Evolutionary conservation across 1,284 basidiomycete genomes (phyloP).

Genomic region (Acaromyces ingoldii): DNA sequence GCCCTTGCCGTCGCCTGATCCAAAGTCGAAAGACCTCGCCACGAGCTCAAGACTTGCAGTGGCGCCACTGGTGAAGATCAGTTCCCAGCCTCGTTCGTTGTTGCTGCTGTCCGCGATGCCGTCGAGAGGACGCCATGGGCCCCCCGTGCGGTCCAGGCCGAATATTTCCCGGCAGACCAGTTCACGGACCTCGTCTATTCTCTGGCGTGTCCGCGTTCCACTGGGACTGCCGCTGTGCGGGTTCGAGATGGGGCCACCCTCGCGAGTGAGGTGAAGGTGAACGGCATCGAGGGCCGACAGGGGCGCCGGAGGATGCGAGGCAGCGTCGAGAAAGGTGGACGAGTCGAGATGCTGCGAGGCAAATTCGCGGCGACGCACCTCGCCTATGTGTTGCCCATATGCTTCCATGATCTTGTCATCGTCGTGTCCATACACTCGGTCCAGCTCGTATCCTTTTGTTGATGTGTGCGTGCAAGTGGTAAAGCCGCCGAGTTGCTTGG

Average conservation of each 20-base stretch:
- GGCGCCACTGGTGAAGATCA: constrained; percentile 32
- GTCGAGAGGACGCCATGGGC: too few species aligned
- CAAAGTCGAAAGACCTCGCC: constrained; percentile 29
- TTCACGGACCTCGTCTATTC: background rate
- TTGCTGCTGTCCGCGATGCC: background rate
- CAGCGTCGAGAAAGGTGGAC: background rate
- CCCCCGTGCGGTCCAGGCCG: background rate
- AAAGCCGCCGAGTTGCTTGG: too few species aligned
- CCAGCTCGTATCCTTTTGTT: too few species aligned
- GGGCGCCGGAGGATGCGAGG: background rate
- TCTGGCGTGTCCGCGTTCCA: background rate
- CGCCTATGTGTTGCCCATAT: constrained; percentile 4
- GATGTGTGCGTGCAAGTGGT: too few species aligned
- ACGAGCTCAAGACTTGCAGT: constrained; percentile 31
- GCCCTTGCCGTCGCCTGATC: background rate
- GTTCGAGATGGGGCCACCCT: background rate
- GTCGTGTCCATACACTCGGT: too few species aligned
- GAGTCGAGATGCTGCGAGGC: background rate
- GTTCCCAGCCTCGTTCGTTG: constrained; percentile 17
- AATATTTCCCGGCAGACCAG: constrained; percentile 1
- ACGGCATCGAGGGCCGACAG: background rate
- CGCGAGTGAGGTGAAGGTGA: background rate
- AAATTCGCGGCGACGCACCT: background rate
- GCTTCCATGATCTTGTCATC: background rate
- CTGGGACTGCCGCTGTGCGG: constrained; percentile 5